Conservation (phyloP, 305 asterid genomes). For the Fraxinus ornus region DNA sequence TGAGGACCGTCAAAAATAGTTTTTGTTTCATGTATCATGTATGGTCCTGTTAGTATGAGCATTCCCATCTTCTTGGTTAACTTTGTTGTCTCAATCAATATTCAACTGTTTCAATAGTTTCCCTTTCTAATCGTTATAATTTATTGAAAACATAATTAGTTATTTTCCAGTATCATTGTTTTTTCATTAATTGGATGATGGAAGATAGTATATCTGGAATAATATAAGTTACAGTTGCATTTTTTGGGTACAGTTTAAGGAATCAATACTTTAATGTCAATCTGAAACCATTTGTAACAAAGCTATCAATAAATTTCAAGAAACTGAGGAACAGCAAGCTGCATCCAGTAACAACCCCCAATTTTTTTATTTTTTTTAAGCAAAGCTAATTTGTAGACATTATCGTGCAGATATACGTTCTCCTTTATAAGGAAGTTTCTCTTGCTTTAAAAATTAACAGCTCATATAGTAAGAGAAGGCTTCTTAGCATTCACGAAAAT, state of each 20-base stretch:
- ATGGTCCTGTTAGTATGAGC: neutral
- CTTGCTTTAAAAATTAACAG: conserved; percentile 92
- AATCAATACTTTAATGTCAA: neutral
- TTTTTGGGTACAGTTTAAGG: neutral
- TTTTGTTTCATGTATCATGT: neutral
- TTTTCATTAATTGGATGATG: neutral
- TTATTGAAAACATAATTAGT: neutral
- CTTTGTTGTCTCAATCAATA: conserved; percentile 7
- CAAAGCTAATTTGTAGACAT: neutral
- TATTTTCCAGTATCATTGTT: neutral
- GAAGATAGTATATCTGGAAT: neutral
- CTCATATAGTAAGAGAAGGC: conserved; percentile 74
- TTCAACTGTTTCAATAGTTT: conserved; percentile 7
- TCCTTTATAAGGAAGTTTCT: conserved; percentile 94
- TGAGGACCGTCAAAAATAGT: neutral
- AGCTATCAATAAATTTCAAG: conserved; percentile 9
- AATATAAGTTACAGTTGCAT: neutral
- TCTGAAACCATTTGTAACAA: neutral
- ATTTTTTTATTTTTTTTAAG: neutral
- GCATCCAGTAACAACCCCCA: conserved; percentile 3
- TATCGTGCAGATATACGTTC: conserved; percentile 74
- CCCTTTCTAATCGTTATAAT: neutral
- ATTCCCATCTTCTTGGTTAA: conserved; percentile 10
- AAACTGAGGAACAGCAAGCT: neutral
- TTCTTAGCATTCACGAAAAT: conserved; percentile 80